These are phyloP conservation scores for Rhizophora apiculata DNA, from an alignment of 345 rosid species.

Conservation along the genomic window DNA sequence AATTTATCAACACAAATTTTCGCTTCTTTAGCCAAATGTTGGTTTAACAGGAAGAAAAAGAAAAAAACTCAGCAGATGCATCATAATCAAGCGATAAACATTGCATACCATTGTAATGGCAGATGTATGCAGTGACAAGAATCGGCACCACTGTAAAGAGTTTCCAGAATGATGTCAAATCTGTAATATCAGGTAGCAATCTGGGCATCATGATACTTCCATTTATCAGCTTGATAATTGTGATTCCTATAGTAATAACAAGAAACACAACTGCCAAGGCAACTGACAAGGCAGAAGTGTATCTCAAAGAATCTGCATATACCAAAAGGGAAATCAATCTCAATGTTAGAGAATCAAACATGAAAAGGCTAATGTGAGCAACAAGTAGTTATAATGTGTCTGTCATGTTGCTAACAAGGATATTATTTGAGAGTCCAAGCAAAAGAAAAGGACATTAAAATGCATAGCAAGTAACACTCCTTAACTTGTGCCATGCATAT, in stretches of 20 bases:
- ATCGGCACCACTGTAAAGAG: constrained; percentile 25
- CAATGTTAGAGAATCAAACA: constrained; percentile 5
- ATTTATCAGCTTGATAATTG: constrained; percentile 11
- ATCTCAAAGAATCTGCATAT: constrained; percentile 75
- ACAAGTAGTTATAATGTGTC: too few relatives aligned
- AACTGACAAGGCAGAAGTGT: constrained; percentile 55
- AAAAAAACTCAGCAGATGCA: background rate
- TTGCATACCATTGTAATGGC: constrained; percentile 21
- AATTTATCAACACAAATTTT: too few relatives aligned
- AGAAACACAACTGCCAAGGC: constrained; percentile 26
- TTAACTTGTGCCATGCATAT: background rate
- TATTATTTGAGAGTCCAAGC: too few relatives aligned
- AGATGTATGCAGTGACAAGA: constrained; percentile 26
- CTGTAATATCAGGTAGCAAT: constrained; percentile 19
- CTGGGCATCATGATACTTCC: constrained; percentile 15
- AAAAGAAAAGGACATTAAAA: background rate
- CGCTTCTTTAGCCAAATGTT: background rate
- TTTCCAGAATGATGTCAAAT: constrained; percentile 19
- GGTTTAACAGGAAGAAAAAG: background rate
- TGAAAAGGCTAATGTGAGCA: background rate
- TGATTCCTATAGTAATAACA: constrained; percentile 18
- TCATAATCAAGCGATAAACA: background rate
- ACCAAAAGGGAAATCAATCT: constrained; percentile 6
- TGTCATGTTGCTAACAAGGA: too few relatives aligned
- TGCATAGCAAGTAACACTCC: background rate